phyloP scores from a whole-genome alignment of 2,329 filamentous ascomycete species.

The Ceratocystis cacaofunesta region DNA sequence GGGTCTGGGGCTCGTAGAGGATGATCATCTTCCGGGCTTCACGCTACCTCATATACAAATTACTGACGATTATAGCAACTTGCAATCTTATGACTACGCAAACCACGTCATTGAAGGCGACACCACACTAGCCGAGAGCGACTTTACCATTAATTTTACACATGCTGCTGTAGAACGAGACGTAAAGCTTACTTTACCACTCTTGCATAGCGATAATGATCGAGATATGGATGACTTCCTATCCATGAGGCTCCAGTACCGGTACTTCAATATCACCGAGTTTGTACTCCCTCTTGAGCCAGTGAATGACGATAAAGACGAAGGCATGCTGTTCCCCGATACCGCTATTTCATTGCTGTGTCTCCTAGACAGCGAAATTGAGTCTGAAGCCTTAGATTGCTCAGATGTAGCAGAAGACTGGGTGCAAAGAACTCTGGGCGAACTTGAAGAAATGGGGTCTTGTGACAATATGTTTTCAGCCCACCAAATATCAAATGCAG shows the following conservation, averaged over 20 bases:
- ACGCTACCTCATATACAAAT: conserved; percentile 1
- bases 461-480: background rate
- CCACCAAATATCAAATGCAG: background rate
- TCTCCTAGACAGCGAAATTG: conserved; percentile 7
- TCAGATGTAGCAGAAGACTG: background rate
- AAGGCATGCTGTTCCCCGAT: conserved; percentile 13
- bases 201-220: background rate
- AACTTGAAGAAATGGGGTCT: background rate
- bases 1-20: conserved; percentile 4
- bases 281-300: conserved; percentile 12
- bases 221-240: conserved; percentile 1
- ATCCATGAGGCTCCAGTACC: conserved; percentile 2
- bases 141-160: background rate
- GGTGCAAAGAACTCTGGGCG: background rate
- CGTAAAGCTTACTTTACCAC: conserved; percentile 5
- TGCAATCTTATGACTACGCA: background rate
- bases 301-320: conserved; percentile 11
- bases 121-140: background rate
- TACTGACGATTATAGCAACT: background rate
- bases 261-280: background rate
- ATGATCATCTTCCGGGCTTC: conserved; percentile 5
- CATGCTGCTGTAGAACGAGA: conserved; percentile 1
- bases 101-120: conserved; percentile 7
- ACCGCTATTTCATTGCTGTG: background rate
- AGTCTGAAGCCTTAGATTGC: conserved; percentile 8